Evolutionary conservation across 2,329 filamentous ascomycete species (phyloP), one percentile per base, ranked within the genome.

Genomic region (Penicillium sp.): DNA sequence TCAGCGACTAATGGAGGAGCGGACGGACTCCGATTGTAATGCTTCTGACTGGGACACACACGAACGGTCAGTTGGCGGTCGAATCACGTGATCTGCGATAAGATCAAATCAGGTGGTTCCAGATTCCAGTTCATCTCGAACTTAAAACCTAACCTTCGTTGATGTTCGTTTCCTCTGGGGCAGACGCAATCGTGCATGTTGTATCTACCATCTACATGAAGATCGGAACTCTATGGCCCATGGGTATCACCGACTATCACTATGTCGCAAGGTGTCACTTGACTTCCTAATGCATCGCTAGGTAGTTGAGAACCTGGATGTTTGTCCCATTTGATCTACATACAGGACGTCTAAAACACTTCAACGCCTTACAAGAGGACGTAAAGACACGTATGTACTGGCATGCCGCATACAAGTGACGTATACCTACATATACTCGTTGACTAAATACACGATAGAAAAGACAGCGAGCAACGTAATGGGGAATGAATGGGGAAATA

Each of bases 301-400:
- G 22, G 5, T 25, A 5, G 22, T 25, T 25, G 22, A 8, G 5
- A 7, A 25, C 22, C 22, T 25, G 22, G 7, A 25, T n/a, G 8
- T 25, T 25, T 6, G 22, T 25, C 22, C 22, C 8, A 25, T 4
- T 25, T 6, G 22, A 25, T 25, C 22, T 18, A 34, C 14, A 34
- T 6, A 18, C 7, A 18, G 22, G 5, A 25, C 5, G 22, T 25
- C 22, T 25, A 25, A 25, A 25, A 25, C 28, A 14, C 16, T 28
- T n/a, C n/a, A 13, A 3, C 30, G 14, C 11, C 13, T 13, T 30
- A 16, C n/a, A 1, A 18, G 16, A 39, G n/a, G 16, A 39, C 9
- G 25, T 14, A 7, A 29, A 13, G 31, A n/a, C 12, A 10, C 33
- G 16, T 61, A 57, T 60, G 41, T 58, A 60, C 47, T 50, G 48